A percentile compares a stretch with the other conserved stretches of the same genome.
Conservation (phyloP, 768 basidiomycete species). For the Austroboletus eburneus region DNA sequence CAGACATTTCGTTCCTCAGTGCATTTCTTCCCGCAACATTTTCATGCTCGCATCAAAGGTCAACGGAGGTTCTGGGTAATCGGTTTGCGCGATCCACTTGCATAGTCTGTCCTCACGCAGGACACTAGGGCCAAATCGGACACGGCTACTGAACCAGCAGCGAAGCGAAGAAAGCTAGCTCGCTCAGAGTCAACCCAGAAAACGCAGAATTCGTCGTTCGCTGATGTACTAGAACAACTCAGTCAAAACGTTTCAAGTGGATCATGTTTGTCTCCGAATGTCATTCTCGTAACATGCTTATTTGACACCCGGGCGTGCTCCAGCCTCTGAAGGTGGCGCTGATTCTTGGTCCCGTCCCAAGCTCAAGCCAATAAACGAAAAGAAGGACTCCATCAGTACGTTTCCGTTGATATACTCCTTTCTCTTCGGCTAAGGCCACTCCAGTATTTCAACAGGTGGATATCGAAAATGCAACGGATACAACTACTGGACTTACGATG, state of each 20-base stretch:
- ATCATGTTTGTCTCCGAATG: conserved; percentile 33
- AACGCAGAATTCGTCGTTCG: conserved; percentile 44
- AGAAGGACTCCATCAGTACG: conserved; percentile 67
- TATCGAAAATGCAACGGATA: conserved; percentile 63
- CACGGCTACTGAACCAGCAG: conserved; percentile 34
- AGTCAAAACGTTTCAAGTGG: conserved; percentile 45
- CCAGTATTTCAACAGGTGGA: conserved; percentile 97
- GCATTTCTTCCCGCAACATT: neutral
- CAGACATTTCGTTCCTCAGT: neutral
- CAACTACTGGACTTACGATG: conserved; percentile 37
- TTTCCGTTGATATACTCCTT: neutral
- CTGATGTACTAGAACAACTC: conserved; percentile 59
- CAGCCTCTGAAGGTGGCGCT: conserved; percentile 75
- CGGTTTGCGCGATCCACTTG: neutral
- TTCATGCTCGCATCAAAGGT: conserved; percentile 16
- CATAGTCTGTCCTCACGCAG: conserved; percentile 2
- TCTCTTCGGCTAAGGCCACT: neutral
- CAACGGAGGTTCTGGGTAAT: conserved; percentile 16
- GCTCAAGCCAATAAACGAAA: conserved; percentile 51
- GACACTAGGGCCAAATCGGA: conserved; percentile 22
- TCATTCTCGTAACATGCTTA: neutral
- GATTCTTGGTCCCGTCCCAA: conserved; percentile 68
- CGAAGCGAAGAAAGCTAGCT: conserved; percentile 53
- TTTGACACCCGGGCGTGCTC: neutral
- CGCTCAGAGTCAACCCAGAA: conserved; percentile 31